phyloP scores from a whole-genome alignment of 1,284 basidiomycete genomes.

The Moesziomyces globuligerus region DNA sequence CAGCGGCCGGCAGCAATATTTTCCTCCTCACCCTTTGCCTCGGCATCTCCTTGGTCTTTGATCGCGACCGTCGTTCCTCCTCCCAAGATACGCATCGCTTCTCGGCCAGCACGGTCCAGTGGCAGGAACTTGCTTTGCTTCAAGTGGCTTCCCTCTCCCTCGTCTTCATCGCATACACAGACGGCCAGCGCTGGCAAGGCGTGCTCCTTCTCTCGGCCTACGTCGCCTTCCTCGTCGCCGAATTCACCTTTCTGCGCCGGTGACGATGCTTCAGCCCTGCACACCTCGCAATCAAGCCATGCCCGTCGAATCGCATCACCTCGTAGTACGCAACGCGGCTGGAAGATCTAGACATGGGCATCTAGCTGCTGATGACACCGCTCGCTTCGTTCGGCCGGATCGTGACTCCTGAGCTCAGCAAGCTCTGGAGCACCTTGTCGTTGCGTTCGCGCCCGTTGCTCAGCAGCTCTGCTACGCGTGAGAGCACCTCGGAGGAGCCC shows the following conservation, averaged over 20 bases:
- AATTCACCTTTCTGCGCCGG: conserved; percentile 43
- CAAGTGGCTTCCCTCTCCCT: conserved; percentile 36
- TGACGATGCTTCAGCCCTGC: no score
- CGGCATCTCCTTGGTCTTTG: conserved; percentile 59
- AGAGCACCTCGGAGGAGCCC: conserved; percentile 57
- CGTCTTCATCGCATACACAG: conserved; percentile 45
- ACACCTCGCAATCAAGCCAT: no score
- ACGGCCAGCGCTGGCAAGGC: conserved; percentile 45
- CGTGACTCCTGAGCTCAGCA: conserved; percentile 46
- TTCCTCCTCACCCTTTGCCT: conserved; percentile 65
- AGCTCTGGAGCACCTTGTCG: conserved; percentile 43
- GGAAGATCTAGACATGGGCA: no score
- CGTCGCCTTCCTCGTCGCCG: conserved; percentile 46
- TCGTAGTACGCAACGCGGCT: no score
- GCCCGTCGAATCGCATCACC: no score
- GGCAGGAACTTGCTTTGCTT: conserved; percentile 35
- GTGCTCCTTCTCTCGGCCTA: conserved; percentile 41
- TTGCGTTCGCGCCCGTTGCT: conserved; percentile 33
- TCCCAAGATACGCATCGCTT: conserved; percentile 9
- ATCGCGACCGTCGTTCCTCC: conserved; percentile 3
- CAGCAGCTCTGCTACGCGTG: conserved; percentile 25
- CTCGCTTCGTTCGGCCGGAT: conserved; percentile 27
- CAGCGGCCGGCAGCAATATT: conserved; percentile 66
- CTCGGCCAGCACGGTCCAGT: conserved; percentile 31
- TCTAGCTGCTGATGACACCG: conserved; percentile 39